Evolutionary conservation across 306 rosid genomes (phyloP).

Genomic region (Cucumis melo): DNA sequence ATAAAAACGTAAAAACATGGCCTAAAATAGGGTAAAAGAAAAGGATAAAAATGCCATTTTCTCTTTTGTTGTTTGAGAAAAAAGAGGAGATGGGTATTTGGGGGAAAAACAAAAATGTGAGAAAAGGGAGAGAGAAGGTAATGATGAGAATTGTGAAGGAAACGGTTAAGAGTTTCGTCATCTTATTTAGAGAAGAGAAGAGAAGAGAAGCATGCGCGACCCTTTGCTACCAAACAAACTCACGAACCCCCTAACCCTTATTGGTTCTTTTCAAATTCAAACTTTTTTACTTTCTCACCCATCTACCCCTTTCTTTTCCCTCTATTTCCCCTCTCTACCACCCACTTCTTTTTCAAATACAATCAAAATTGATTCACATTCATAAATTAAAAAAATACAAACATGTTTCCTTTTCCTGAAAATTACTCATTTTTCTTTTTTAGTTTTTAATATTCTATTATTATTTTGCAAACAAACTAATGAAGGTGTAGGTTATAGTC

Average conservation of each 20-base stretch:
- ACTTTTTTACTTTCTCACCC: neutral
- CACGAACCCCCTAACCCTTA: neutral
- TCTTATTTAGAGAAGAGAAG: neutral
- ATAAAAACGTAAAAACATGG: no score
- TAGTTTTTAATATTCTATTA: no score
- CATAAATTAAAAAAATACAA: no score
- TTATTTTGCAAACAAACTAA: no score
- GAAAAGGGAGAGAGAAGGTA: neutral
- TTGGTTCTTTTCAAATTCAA: neutral
- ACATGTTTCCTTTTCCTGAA: no score
- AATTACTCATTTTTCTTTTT: no score
- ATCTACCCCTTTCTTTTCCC: neutral
- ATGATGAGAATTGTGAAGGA: neutral
- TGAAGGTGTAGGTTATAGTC: no score
- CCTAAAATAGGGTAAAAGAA: no score
- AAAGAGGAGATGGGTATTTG: neutral
- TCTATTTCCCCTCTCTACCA: neutral
- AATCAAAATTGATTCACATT: no score
- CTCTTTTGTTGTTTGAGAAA: no score
- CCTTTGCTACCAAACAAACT: neutral
- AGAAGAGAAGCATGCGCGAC: neutral
- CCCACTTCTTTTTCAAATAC: neutral
- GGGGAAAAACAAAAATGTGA: neutral
- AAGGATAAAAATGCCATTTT: no score
- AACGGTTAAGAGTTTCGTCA: conserved; percentile 6